Conservation (phyloP, 768 basidiomycete species). For the Phylloporus sp. region DNA sequence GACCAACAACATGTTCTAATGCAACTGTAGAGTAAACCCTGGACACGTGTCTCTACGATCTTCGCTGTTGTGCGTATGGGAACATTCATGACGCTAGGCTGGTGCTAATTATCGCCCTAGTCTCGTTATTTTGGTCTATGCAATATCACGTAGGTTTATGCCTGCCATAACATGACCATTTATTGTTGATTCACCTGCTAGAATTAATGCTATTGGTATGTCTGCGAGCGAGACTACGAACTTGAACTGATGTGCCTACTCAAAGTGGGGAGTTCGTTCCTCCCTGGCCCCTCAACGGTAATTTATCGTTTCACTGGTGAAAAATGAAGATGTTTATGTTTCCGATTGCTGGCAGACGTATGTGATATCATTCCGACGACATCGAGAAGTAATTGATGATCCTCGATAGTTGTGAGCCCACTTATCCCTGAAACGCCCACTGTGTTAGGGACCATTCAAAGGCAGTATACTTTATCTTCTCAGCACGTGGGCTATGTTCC, state of each 20-base stretch:
- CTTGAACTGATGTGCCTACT: background rate
- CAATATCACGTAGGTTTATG: background rate
- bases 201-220: background rate
- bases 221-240: background rate
- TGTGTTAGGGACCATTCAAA: background rate
- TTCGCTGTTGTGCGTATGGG: constrained; percentile 6
- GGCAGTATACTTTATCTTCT: background rate
- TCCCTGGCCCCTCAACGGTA: background rate
- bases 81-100: background rate
- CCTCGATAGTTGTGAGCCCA: background rate
- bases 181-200: background rate
- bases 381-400: background rate
- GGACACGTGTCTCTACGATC: constrained; percentile 8
- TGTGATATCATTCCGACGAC: background rate
- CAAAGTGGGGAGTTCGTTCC: background rate
- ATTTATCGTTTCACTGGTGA: background rate
- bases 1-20: background rate
- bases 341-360: background rate
- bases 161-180: too few relatives aligned
- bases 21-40: background rate
- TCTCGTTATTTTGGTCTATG: background rate
- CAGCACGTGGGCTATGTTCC: background rate
- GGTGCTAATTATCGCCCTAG: background rate
- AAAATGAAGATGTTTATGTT: background rate
- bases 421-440: background rate